Evolutionary conservation across 495 filamentous ascomycete species (phyloP), one percentile per base, ranked within the genome.

Genomic region (Talaromyces thailandensis): DNA sequence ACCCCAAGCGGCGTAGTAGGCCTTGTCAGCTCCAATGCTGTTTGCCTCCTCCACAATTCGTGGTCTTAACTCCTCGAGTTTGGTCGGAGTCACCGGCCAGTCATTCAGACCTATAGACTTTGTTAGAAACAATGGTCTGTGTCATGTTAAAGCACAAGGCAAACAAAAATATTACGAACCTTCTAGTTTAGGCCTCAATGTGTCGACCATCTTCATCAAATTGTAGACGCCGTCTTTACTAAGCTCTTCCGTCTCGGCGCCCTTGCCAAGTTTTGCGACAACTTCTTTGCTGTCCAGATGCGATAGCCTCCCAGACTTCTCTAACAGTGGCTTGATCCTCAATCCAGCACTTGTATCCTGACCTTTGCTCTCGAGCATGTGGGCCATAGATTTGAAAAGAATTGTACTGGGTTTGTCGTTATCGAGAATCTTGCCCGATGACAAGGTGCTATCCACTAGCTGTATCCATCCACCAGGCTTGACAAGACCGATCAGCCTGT

Each of bases 361-460:
- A 16, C 51, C 51, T 55, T 28, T 55, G 51, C 51, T 55, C 11
- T 28, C n/a, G 12, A 55, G 51, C 51, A 55, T 55, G 16, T 55
- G 51, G 26, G 51, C 51, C 51, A 55, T 55, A 55, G 51, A 55
- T 55, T 55, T 55, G 51, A 55, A 55, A 14, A 55, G 21, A 28
- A 55, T 55, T n/a, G 51, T 55, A 28, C 51, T 55, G 23, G 51
- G 51, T 29, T 55, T 55, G 51, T 55, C 51, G 4, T 12, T 55
- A 7, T 16, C 21, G 6, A 55, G 51, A 55, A 55, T 55, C 21
- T 55, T 28, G 6, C 51, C 51, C 12, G 51, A 55, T 12, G 26
- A 26, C 23, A 55, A 26, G 2, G 51, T 55, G 16, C 51, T 55
- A 11, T 55, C 51, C 0, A 55, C 51, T 26, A 55, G 4, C n/a